A percentile compares a stretch with the other conserved stretches of the same genome.
These are phyloP conservation scores for Papiliotrema fonsecae DNA, from an alignment of 1,284 basidiomycete genomes.

Conservation along the genomic window DNA sequence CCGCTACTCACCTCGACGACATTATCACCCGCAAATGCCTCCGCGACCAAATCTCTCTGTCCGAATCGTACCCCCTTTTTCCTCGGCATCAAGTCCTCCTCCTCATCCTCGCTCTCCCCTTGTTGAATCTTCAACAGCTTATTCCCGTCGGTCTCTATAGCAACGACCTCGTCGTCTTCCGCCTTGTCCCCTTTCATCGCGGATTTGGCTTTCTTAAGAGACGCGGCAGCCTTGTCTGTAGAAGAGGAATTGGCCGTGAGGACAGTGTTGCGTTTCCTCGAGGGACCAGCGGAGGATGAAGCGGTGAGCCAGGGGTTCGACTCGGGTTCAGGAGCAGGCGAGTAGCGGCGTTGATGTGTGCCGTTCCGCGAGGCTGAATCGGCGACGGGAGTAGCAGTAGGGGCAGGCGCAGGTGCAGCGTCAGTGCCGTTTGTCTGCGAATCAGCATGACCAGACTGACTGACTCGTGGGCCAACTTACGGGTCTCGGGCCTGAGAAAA, in stretches of 20 bases:
- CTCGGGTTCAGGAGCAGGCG: constrained; percentile 16
- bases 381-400: not conserved
- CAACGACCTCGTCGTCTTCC: constrained; percentile 68
- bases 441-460: not conserved
- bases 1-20: constrained; percentile 67
- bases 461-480: constrained; percentile 5
- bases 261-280: constrained; percentile 65
- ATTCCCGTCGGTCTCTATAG: constrained; percentile 58
- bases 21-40: constrained; percentile 94
- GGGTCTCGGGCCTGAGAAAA: constrained; percentile 44
- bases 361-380: not conserved
- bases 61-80: constrained; percentile 32
- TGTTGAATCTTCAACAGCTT: constrained; percentile 4
- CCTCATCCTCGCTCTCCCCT: constrained; percentile 52
- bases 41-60: constrained; percentile 79
- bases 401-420: not conserved
- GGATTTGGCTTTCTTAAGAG: constrained; percentile 61
- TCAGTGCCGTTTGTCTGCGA: not conserved
- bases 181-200: constrained; percentile 56
- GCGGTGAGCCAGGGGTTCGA: constrained; percentile 57
- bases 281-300: constrained; percentile 43
- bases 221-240: constrained; percentile 62
- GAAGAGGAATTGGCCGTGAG: constrained; percentile 59
- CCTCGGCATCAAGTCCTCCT: constrained; percentile 33
- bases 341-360: not conserved